phyloP scores from a whole-genome alignment of 192 early-diverging fungal genomes.

The Entomortierella lignicola region DNA sequence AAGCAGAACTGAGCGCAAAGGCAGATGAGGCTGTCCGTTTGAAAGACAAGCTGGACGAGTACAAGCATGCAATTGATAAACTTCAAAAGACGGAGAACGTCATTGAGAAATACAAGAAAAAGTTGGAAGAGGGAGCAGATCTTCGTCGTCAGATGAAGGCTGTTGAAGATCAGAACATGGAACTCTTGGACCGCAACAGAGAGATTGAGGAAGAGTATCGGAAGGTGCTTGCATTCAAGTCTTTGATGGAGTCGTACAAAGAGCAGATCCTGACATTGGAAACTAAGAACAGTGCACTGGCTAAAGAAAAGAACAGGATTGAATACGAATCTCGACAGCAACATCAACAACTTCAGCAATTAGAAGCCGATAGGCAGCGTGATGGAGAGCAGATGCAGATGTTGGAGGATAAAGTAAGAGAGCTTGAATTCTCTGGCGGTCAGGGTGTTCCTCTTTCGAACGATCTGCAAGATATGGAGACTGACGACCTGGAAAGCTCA shows the following conservation, averaged over 20 bases:
- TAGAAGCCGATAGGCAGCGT: conserved; percentile 70
- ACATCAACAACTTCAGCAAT: conserved; percentile 68
- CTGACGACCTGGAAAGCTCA: conserved; percentile 40
- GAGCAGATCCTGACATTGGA: conserved; percentile 85
- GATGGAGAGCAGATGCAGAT: conserved; percentile 82
- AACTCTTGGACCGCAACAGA: conserved; percentile 75
- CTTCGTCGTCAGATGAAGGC: conserved; percentile 81
- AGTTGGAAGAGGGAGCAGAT: conserved; percentile 89
- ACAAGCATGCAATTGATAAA: conserved; percentile 89
- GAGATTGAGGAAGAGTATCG: conserved; percentile 90
- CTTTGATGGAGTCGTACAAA: conserved; percentile 89
- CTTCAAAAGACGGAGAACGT: conserved; percentile 93
- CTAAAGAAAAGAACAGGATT: conserved; percentile 76
- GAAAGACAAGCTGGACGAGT: conserved; percentile 93
- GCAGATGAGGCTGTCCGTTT: conserved; percentile 79
- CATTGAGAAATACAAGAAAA: conserved; percentile 97
- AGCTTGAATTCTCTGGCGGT: conserved; percentile 79
- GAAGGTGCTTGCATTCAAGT: conserved; percentile 81
- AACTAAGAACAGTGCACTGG: conserved; percentile 70
- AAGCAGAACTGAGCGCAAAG: conserved; percentile 66
- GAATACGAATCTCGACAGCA: conserved; percentile 77
- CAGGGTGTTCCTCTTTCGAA: conserved; percentile 24
- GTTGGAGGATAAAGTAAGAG: conserved; percentile 84
- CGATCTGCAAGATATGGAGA: conserved; percentile 35
- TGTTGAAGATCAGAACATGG: conserved; percentile 81